Evolutionary conservation across 2,329 filamentous ascomycete species (phyloP).

Genomic region (Dactylellina cionopaga): DNA sequence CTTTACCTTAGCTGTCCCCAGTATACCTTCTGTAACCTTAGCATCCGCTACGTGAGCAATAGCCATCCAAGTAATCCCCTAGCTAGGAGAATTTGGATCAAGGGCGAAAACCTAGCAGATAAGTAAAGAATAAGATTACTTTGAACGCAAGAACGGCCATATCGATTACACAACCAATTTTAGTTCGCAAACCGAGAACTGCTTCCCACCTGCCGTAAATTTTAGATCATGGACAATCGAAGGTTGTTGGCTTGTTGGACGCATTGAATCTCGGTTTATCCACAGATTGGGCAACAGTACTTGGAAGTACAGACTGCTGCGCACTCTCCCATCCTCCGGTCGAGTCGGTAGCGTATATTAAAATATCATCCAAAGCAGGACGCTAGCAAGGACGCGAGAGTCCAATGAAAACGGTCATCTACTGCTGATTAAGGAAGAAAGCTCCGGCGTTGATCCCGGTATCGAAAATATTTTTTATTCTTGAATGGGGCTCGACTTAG

Average conservation of each 20-base stretch:
- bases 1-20: conserved; percentile 8
- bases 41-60: conserved; percentile 25
- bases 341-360: conserved; percentile 1
- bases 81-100: conserved; percentile 4
- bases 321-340: not conserved
- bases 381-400: conserved; percentile 26
- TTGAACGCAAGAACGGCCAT: conserved; percentile 8
- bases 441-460: conserved; percentile 18
- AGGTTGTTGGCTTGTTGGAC: conserved; percentile 11
- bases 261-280: conserved; percentile 29
- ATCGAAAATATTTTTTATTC: conserved; percentile 12
- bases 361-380: conserved; percentile 10
- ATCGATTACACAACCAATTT: not conserved
- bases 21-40: not conserved
- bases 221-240: conserved; percentile 21
- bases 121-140: not conserved
- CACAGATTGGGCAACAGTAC: not conserved
- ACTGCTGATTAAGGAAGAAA: conserved; percentile 14
- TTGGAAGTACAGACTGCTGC: not conserved
- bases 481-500: conserved; percentile 9
- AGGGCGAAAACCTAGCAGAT: conserved; percentile 15
- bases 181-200: conserved; percentile 23
- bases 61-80: conserved; percentile 29
- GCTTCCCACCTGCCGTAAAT: not conserved
- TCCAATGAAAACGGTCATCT: conserved; percentile 15